phyloP scores from a whole-genome alignment of 257 asterid species.

The Leonotis leonurus region DNA sequence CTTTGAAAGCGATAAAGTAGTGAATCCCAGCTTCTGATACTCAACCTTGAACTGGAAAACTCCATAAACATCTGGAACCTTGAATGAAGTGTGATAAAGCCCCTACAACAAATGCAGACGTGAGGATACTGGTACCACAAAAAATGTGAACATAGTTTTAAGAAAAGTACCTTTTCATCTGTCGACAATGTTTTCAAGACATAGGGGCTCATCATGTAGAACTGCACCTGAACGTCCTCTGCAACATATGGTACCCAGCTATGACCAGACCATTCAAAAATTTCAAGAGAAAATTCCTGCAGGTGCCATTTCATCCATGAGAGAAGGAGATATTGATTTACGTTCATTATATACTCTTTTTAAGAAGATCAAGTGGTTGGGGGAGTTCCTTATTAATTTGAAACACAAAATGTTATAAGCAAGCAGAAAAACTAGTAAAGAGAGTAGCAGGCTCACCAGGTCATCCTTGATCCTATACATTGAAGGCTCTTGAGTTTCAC shows the following conservation, averaged over 20 bases:
- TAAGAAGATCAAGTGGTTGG: background rate
- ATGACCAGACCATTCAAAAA: constrained; percentile 71
- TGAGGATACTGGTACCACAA: background rate
- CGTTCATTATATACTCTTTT: background rate
- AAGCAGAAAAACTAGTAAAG: background rate
- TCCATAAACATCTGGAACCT: constrained; percentile 90
- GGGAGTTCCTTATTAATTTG: background rate
- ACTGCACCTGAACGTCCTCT: constrained; percentile 77
- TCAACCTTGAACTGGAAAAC: constrained; percentile 90
- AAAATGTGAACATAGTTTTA: background rate
- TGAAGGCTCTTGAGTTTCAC: constrained; percentile 66
- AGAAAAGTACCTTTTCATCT: constrained; percentile 47
- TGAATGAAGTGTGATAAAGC: constrained; percentile 57
- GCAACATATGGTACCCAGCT: constrained; percentile 80
- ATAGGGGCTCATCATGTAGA: constrained; percentile 92
- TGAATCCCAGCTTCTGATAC: constrained; percentile 69
- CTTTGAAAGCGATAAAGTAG: constrained; percentile 60
- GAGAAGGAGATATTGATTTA: background rate
- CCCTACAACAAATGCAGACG: constrained; percentile 41
- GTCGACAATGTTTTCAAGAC: constrained; percentile 80
- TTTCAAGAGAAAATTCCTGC: constrained; percentile 70
- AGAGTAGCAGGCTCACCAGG: constrained; percentile 18
- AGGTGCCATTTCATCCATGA: constrained; percentile 6
- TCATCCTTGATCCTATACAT: constrained; percentile 77
- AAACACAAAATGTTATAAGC: background rate